Base-by-base conservation (phyloP, 306 rosid genomes). In the Psophocarpus tetragonolobus region DNA sequence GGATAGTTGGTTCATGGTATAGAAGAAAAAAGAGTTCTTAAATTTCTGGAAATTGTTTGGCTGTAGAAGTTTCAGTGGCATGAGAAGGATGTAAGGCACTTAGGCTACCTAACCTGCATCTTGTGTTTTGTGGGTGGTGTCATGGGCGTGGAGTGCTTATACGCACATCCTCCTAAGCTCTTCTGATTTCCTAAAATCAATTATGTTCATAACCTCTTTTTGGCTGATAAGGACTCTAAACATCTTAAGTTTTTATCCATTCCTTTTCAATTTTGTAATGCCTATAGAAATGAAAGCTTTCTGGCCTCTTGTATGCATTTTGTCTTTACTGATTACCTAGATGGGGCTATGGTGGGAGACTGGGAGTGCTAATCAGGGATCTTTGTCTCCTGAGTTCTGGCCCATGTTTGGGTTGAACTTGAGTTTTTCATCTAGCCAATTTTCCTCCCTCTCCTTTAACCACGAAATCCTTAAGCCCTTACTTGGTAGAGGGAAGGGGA, bases 281-380 rank as follows among this genome's bases (percentile, higher is more conserved):
- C 61, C 76, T 74, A 18, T 18, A 33, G 45, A 44, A 33, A 44
- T 44, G 45, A 38, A 75, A 47, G 69, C 73, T 67, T 68, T 81
- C 32, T 36, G 67, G 81, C 42, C 51, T 24, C 83, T 72, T 68
- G 85, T 57, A 29, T 45, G 33, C 38, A 48, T 26, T 36, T 63
- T 75, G 13, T 35, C 39, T 68, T 53, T 39, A 17, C 45, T 68
- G 62, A 32, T 74, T 74, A 35, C 27, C 56, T 33, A 26, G 56
- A n/a, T 20, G 56, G 50, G 4, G 27, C 26, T 5, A 38, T 45
- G 29, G 61, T 41, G 5, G 48, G 39, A 67, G 42, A n/a, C n/a
- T n/a, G n/a, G n/a, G n/a, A n/a, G 29, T 75, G 66, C 26, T 75
- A 44, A 57, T 38, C 29, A 24, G 80, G 73, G 63, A 15, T 33